phyloP scores from a whole-genome alignment of 768 basidiomycete genomes.

The Lactarius akahatsu region DNA sequence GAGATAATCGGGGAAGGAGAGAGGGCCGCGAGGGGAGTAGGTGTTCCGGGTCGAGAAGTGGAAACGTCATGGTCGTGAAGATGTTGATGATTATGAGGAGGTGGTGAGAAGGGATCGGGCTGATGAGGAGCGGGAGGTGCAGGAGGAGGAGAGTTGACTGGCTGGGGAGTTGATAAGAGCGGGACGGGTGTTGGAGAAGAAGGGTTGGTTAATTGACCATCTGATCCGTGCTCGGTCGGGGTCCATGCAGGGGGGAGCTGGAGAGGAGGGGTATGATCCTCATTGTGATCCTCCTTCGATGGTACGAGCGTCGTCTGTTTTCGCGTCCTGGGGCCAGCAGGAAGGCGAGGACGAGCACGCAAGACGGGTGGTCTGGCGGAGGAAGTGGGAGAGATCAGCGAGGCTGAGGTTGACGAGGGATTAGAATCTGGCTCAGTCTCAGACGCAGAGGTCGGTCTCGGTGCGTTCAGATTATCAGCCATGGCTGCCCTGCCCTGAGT shows the following conservation, averaged over 20 bases:
- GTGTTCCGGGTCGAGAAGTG: constrained; percentile 17
- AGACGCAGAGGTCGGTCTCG: not conserved
- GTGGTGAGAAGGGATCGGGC: not conserved
- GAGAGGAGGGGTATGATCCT: not conserved
- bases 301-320: constrained; percentile 2
- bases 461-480: not conserved
- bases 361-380: constrained; percentile 1
- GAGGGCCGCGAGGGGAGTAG: not conserved
- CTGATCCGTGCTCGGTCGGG: constrained; percentile 2
- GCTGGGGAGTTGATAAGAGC: not conserved
- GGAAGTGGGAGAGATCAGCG: not conserved
- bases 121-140: not conserved
- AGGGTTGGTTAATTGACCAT: not conserved
- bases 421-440: not conserved
- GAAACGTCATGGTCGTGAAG: not conserved
- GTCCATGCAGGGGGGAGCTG: constrained; percentile 2
- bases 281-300: constrained; percentile 5
- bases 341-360: constrained; percentile 24
- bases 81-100: not conserved
- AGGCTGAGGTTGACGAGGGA: not conserved
- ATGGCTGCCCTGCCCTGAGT: not conserved
- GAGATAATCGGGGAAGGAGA: not conserved
- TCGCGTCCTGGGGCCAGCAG: constrained; percentile 22
- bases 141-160: not conserved
- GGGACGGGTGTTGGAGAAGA: not conserved